phyloP scores from a whole-genome alignment of 345 rosid genomes.

The Streptanthus diversifolius region DNA sequence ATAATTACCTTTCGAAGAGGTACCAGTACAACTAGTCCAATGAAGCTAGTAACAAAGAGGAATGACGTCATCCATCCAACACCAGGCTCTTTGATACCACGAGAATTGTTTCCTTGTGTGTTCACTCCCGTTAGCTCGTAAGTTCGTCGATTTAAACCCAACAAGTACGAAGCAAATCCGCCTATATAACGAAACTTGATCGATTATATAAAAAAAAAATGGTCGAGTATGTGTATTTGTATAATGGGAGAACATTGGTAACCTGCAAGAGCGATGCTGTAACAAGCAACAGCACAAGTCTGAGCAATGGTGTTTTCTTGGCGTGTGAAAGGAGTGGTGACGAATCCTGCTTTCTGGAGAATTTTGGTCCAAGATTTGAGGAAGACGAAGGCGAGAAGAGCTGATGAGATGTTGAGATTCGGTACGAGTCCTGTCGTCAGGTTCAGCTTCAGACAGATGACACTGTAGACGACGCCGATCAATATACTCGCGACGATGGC shows the following conservation, averaged over 20 bases:
- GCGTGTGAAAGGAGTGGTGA: slow-evolving; percentile 67
- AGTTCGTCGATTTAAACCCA: slow-evolving; percentile 70
- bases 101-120: slow-evolving; percentile 62
- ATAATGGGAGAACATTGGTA: too few relatives aligned
- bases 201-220: background rate
- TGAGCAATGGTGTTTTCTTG: slow-evolving; percentile 93
- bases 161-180: slow-evolving; percentile 88
- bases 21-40: slow-evolving; percentile 77
- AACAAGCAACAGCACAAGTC: slow-evolving; percentile 94
- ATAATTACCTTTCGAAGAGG: slow-evolving; percentile 73
- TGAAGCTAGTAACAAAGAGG: slow-evolving; percentile 69
- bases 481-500: slow-evolving; percentile 61
- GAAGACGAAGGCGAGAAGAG: slow-evolving; percentile 74
- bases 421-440: slow-evolving; percentile 94
- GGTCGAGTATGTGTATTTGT: too few relatives aligned
- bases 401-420: slow-evolving; percentile 94
- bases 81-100: slow-evolving; percentile 74
- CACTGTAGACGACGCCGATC: slow-evolving; percentile 81
- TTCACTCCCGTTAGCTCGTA: slow-evolving; percentile 62
- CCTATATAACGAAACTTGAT: slow-evolving; percentile 42
- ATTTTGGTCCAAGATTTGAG: slow-evolving; percentile 77
- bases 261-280: slow-evolving; percentile 92
- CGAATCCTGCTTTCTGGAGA: slow-evolving; percentile 65
- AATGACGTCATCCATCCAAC: slow-evolving; percentile 88
- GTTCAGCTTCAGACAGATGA: slow-evolving; percentile 82